These are phyloP conservation scores for Fusarium piperis DNA, from an alignment of 2,329 filamentous ascomycete genomes.

Conservation along the genomic window DNA sequence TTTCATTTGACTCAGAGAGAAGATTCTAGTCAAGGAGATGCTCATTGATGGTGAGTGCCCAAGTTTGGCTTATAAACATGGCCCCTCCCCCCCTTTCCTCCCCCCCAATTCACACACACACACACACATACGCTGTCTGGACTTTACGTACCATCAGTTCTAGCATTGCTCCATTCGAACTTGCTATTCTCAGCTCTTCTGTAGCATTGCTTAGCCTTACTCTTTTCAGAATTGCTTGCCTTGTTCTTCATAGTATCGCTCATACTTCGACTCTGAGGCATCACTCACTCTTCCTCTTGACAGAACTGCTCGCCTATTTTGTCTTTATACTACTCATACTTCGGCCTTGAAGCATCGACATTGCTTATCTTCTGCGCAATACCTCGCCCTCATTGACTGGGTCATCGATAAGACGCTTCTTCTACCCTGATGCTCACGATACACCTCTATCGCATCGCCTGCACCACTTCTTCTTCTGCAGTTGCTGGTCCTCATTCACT, in stretches of 20 bases:
- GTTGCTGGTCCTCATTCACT: background rate
- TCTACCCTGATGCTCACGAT: background rate
- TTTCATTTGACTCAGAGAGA: fast-evolving
- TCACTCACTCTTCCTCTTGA: background rate
- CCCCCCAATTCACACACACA: background rate
- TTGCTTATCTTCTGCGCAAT: too few relatives aligned
- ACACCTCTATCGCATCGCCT: background rate
- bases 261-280: background rate
- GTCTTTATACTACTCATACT: background rate
- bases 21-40: fast-evolving
- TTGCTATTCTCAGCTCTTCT: background rate
- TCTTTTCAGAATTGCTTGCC: background rate
- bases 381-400: background rate
- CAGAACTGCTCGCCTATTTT: background rate
- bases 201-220: background rate
- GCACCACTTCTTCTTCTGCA: background rate
- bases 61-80: background rate
- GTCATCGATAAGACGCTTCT: background rate
- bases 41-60: background rate
- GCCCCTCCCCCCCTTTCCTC: background rate
- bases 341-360: background rate
- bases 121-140: background rate
- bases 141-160: background rate
- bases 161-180: background rate
- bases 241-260: background rate